A percentile compares a stretch with the other conserved stretches of the same genome.
phyloP scores from a whole-genome alignment of 2,329 filamentous ascomycete genomes.

The Graphilbum ipis-grandicollis region DNA sequence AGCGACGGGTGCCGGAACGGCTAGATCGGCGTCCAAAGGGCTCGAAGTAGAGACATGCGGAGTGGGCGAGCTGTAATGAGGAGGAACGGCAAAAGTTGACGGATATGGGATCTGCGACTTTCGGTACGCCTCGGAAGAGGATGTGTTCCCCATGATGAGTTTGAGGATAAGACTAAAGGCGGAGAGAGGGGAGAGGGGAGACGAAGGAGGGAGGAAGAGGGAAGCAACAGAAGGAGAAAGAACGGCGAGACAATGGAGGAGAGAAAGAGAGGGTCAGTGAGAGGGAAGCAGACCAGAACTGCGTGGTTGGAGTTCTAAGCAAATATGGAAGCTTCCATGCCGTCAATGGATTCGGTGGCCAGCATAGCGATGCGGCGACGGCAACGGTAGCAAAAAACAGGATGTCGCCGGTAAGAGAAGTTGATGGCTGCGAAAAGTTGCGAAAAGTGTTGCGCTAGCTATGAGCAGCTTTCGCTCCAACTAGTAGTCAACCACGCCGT shows the following conservation, averaged over 20 bases:
- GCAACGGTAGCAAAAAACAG: neutral
- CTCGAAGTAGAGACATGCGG: no score
- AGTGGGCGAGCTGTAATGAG: no score
- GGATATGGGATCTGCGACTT: conserved; percentile 7
- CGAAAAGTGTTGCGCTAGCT: no score
- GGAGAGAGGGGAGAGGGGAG: neutral
- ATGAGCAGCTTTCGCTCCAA: no score
- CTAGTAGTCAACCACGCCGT: no score
- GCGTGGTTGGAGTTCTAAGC: conserved; percentile 13
- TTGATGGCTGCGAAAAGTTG: no score
- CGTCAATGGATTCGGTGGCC: conserved; percentile 16
- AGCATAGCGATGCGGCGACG: conserved; percentile 3
- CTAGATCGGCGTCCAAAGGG: no score
- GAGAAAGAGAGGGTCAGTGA: neutral
- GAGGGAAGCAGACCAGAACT: neutral
- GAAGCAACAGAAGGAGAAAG: conserved; percentile 1
- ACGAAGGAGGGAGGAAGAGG: conserved; percentile 9
- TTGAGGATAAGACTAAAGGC: no score
- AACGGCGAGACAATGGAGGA: neutral
- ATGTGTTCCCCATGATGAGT: conserved; percentile 30
- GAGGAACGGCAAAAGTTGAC: conserved; percentile 6
- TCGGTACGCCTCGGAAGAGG: conserved; percentile 25
- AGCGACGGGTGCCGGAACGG: conserved; percentile 8
- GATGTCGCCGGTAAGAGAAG: no score
- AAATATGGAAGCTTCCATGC: conserved; percentile 22